These are phyloP conservation scores for Trichoderma asperelloides DNA, from an alignment of 495 filamentous ascomycete species.

Conservation along the genomic window DNA sequence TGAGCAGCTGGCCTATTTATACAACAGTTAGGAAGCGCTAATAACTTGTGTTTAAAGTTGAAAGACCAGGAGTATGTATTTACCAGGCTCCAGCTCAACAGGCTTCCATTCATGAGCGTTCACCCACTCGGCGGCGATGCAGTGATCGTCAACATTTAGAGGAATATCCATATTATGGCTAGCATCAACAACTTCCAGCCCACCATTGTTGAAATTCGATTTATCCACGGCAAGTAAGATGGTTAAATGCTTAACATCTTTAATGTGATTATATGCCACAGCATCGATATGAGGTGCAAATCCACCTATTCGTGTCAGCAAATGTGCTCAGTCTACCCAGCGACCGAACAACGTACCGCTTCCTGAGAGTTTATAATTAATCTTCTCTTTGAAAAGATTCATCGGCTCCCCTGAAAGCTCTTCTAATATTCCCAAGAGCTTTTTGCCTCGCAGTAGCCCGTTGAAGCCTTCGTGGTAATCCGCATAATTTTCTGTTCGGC, in stretches of 20 bases:
- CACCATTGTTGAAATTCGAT: conserved; percentile 32
- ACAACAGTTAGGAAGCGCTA: not conserved
- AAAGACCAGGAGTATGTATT: not conserved
- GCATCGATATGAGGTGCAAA: conserved; percentile 40
- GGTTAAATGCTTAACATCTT: conserved; percentile 38
- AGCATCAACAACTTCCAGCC: conserved; percentile 36
- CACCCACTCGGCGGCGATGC: conserved; percentile 33
- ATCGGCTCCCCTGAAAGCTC: conserved; percentile 36
- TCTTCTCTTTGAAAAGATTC: conserved; percentile 43
- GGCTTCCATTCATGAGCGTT: conserved; percentile 30
- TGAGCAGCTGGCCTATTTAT: conserved; percentile 28
- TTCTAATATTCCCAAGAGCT: conserved; percentile 24
- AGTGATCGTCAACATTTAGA: conserved; percentile 28
- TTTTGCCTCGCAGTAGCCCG: conserved; percentile 29
- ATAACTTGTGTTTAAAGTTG: not conserved
- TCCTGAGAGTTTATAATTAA: conserved; percentile 10
- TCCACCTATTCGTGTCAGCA: conserved; percentile 34
- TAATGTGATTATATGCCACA: conserved; percentile 39
- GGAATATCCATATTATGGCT: conserved; percentile 33
- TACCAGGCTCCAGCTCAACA: conserved; percentile 32
- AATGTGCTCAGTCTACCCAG: conserved; percentile 26
- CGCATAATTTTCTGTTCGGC: conserved; percentile 40
- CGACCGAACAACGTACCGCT: not conserved
- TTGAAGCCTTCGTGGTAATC: conserved; percentile 34
- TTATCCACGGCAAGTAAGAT: conserved; percentile 34